A percentile compares a stretch with the other conserved stretches of the same genome.
Conservation (phyloP, 768 basidiomycete genomes). For the Mycena vulgaris region DNA sequence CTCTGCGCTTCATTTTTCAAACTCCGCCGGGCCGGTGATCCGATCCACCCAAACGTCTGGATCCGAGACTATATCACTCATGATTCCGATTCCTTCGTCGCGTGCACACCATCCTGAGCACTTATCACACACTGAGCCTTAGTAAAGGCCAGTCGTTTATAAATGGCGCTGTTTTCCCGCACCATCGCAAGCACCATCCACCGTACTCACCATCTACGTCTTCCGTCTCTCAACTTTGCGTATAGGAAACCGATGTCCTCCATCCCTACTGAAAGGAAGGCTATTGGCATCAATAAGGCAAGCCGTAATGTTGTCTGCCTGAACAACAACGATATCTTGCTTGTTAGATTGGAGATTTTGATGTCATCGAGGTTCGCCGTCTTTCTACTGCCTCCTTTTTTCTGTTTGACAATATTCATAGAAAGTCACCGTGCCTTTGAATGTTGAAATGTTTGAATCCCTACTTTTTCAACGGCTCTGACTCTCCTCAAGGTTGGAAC, state of each 20-base stretch:
- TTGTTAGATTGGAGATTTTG: constrained; percentile 66
- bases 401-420: neutral
- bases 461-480: neutral
- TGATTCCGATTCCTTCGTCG: no score
- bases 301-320: constrained; percentile 62
- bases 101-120: no score
- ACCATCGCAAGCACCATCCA: constrained; percentile 8
- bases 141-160: neutral
- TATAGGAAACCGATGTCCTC: constrained; percentile 28
- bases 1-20: no score
- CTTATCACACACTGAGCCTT: neutral
- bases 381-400: neutral
- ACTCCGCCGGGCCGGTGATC: no score
- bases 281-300: constrained; percentile 31
- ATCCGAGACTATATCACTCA: no score
- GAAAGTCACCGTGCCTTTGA: constrained; percentile 31
- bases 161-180: constrained; percentile 27
- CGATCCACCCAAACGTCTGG: no score
- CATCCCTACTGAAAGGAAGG: constrained; percentile 26
- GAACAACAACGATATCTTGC: constrained; percentile 35
- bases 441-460: neutral
- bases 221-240: neutral
- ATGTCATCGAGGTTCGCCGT: constrained; percentile 65
- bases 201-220: constrained; percentile 18
- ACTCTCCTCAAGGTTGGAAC: constrained; percentile 58